Base-by-base conservation (phyloP, 78 protist genomes). In the Dictyostelium capitatum region DNA sequence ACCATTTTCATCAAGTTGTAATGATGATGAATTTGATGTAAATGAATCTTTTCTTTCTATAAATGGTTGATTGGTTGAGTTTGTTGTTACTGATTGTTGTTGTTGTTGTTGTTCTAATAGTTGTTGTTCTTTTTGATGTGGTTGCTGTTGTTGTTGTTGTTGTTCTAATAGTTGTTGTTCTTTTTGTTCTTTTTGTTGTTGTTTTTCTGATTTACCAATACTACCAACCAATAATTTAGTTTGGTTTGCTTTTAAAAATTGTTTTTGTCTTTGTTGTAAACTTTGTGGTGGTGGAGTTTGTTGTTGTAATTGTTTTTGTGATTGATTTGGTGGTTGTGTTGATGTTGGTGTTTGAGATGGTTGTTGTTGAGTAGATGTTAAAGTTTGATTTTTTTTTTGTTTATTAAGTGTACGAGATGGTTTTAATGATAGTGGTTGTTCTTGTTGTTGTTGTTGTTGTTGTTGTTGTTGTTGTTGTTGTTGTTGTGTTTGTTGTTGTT, bases 211-310 rank as follows among this genome's bases (percentile, higher is more conserved):
- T 37, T 37, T 37, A 37, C 43, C 43, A 37, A 1, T 37, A 37
- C 48, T 23, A 20, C 25, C 57, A 12, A 6, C 17, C 2, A 37
- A 1, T 37, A 37, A 37, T 37, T 37, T 37, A 37, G 43, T 37
- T 37, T 37, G 43, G 2, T 37, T 1, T 3, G 43, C 1, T 37
- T 37, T 37, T 37, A 37, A 37, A 1, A 37, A 37, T 4, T 59
- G 11, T 59, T 59, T 10, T 19, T 47, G 48, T 65, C 28, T 6
- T 9, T 78, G n/a, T 56, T 56, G 69, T 82, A 65, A 78, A 8
- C 67, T 28, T 69, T 67, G 70, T 54, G 70, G 90, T 19, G 46
- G 72, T 50, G 53, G 41, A 3, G n/a, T 28, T 23, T 59, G 69
- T 59, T 59, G 69, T 23, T 59, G 69, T 59, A 23, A 30, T 59